phyloP scores from a whole-genome alignment of 495 filamentous ascomycete genomes.

The Rhizodiscina lignyota region DNA sequence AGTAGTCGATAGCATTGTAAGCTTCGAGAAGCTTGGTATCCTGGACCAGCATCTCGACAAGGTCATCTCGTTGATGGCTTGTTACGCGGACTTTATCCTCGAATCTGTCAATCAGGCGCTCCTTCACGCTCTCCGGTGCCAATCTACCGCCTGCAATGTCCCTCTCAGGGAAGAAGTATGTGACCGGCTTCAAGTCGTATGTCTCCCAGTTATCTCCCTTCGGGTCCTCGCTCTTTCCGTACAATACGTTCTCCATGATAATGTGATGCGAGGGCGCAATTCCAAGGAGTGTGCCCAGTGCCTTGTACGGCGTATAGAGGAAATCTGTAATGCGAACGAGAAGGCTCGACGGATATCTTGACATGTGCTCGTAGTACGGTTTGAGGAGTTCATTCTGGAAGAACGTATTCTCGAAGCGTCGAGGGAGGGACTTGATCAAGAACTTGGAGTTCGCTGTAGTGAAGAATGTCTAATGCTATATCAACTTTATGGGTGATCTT shows the following conservation, averaged over 20 bases:
- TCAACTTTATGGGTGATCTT: neutral
- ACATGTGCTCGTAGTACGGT: slow-evolving; percentile 45
- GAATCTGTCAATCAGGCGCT: slow-evolving; percentile 43
- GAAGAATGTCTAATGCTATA: slow-evolving; percentile 61
- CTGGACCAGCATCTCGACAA: slow-evolving; percentile 30
- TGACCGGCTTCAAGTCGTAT: slow-evolving; percentile 54
- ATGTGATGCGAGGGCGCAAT: slow-evolving; percentile 47
- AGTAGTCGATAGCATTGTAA: slow-evolving; percentile 52
- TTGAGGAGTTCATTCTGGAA: slow-evolving; percentile 45
- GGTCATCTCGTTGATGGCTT: slow-evolving; percentile 29
- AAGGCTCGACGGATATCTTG: slow-evolving; percentile 33
- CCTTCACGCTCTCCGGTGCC: slow-evolving; percentile 39
- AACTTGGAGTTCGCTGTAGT: slow-evolving; percentile 39
- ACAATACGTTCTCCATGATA: slow-evolving; percentile 56
- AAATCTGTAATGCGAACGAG: slow-evolving; percentile 56
- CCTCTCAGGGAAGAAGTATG: slow-evolving; percentile 56
- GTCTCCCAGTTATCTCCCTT: slow-evolving; percentile 39
- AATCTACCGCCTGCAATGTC: slow-evolving; percentile 44
- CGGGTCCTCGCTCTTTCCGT: slow-evolving; percentile 30
- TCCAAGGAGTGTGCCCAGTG: slow-evolving; percentile 36
- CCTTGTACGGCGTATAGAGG: slow-evolving; percentile 32
- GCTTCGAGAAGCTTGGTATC: slow-evolving; percentile 44
- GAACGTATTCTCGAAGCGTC: slow-evolving; percentile 49
- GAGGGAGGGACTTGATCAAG: slow-evolving; percentile 50
- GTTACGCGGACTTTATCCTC: slow-evolving; percentile 43